Base-by-base conservation (phyloP, 1,284 basidiomycete species). In the Ganoderma meredithae region DNA sequence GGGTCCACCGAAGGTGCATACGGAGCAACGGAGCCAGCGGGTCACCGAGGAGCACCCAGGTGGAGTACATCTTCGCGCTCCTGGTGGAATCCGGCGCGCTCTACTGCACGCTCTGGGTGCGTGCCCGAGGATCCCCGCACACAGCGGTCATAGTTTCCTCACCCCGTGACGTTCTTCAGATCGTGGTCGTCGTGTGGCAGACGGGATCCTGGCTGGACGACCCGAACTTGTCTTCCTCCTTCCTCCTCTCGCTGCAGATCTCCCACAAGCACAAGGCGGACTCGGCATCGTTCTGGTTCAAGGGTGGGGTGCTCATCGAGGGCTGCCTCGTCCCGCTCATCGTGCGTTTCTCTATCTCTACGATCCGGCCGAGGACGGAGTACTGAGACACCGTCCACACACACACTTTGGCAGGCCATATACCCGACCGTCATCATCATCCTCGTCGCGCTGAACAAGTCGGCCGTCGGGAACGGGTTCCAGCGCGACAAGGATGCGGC, bases 31-130 rank as follows among this genome's bases (percentile, higher is more conserved):
- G 15, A 2, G 52, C 17, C 31, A 10, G 19, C 13, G 53, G 31
- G 17, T 56, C 55, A 8, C 9, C 53, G 27, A 33, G 10, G 33
- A 56, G 19, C 31, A 33, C 13, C 7, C 31, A 15, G 17, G 53
- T 56, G 31, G 31, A 56, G 33, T 8, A 36, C 17, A 19, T 56
- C 12, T 17, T 56, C 31, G 53, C 17, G 15, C 53, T 56, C 13
- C 33, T 56, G 5, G 17, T 56, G 13, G 53, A 56, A 17, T 56
- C 53, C 13, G 53, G 53, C 31, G 53, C 53, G 3, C 27, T 56
- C 17, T 56, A 56, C 17, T 56, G 53, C 53, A 31, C 53, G 15
- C 33, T 56, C 13, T 56, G 53, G 53, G 53, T 56, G 12, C 53
- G 53, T 52, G 12, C n/a, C 3, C 25, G n/a, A n/a, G n/a, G n/a